Percentiles rank a stretch among this genome's conserved stretches.
Evolutionary conservation across 495 filamentous ascomycete species (phyloP).

Genomic region (Sphaerosporella brunnea): DNA sequence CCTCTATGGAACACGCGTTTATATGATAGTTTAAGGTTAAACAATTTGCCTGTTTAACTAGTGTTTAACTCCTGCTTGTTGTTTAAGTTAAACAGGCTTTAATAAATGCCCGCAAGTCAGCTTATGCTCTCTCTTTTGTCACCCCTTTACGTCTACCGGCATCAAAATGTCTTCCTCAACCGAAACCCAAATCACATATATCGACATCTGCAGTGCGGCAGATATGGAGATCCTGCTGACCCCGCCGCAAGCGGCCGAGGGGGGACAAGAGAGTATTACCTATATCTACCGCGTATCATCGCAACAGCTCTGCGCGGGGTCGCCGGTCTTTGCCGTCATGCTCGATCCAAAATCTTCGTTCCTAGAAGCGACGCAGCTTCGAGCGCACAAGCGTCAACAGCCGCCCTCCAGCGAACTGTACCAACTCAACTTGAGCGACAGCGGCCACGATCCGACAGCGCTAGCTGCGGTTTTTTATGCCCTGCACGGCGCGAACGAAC

Average conservation of each 20-base stretch:
- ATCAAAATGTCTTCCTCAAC: too few species aligned
- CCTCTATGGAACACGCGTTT: too few species aligned
- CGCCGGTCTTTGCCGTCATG: conserved; percentile 19
- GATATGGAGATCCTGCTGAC: not conserved
- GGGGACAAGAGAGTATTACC: not conserved
- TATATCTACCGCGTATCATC: conserved; percentile 9
- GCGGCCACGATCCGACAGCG: not conserved
- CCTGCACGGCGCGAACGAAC: not conserved
- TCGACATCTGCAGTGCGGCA: too few species aligned
- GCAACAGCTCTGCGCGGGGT: conserved; percentile 14
- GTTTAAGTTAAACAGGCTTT: too few species aligned
- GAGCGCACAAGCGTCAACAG: not conserved
- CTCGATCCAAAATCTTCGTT: conserved; percentile 14
- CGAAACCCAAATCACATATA: too few species aligned
- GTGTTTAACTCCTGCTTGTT: too few species aligned
- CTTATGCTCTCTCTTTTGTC: too few species aligned
- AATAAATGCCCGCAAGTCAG: too few species aligned
- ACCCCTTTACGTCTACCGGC: too few species aligned
- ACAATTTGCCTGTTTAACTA: too few species aligned
- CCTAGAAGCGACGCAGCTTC: conserved; percentile 7
- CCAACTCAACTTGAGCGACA: not conserved
- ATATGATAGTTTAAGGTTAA: too few species aligned
- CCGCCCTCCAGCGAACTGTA: not conserved
- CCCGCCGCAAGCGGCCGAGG: not conserved
- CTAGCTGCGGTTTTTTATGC: not conserved